Base-by-base conservation (phyloP, 768 basidiomycete genomes). In the Sistotremastrum suecicum region DNA sequence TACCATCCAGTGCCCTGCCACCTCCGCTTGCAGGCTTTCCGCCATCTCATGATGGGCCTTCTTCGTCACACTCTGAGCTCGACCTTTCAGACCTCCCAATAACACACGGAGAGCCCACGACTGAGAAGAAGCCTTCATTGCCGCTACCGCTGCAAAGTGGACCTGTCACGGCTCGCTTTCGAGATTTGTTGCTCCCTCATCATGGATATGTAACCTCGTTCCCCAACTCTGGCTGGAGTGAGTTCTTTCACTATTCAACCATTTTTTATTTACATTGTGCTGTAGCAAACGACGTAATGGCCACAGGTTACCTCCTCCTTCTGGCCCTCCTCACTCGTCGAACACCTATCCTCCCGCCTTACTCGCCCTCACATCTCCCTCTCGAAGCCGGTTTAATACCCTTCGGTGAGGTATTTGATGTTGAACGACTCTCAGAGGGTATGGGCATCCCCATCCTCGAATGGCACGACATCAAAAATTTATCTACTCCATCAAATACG, bases 181-280 rank as follows among this genome's bases (percentile, higher is more conserved):
- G 20, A 20, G 20, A 20, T 20, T 20, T 20, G 20, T 20, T 20
- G 20, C 20, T 20, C 20, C 20, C 20, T 20, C 20, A 20, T 20
- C 20, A 20, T 20, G 20, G 20, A 50, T 85, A 83, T 51, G 74
- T 85, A 48, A 78, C 80, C 1, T 79, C 79, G 9, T 85, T 80
- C 80, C 66, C 76, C 37, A 75, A 76, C 35, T 80, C 81, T n/a
- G 83, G 83, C 37, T 85, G 82, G 82, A 83, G 75, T 76, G 56
- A 53, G 76, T 69, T 32, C 41, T 38, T 31, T 35, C 9, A 47
- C 2, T 38, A 48, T 47, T 39, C 34, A 28, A 9, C 11, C 9
- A 30, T 37, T 30, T 5, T 20, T 12, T 8, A 8, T 12, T 8
- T 11, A 37, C 10, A 32, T 34, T 37, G 10, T 5, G 33, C 29